Evolutionary conservation across 139 green algal species (phyloP).

Genomic region (Limnomonas spitsbergensis): DNA sequence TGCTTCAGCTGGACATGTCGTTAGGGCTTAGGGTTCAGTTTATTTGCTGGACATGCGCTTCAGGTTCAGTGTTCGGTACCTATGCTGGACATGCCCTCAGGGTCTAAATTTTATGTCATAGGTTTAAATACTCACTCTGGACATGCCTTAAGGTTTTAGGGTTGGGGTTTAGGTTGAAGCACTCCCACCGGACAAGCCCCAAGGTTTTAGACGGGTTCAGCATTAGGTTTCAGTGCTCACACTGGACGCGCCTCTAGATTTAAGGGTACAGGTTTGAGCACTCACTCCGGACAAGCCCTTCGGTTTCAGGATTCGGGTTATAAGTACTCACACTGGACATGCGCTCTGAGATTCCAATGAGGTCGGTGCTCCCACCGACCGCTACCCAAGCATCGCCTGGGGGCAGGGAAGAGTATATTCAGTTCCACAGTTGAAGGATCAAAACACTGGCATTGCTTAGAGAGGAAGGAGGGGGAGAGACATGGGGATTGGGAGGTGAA

Average conservation of each 20-base stretch:
- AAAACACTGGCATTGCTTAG: neutral
- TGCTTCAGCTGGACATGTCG: too few relatives aligned
- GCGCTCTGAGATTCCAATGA: conserved; percentile 47
- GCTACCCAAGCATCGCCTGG: conserved; percentile 68
- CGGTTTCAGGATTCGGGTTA: neutral
- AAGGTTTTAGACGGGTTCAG: neutral
- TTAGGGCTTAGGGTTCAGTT: too few relatives aligned
- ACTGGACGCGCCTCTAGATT: too few relatives aligned
- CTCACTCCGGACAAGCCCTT: neutral
- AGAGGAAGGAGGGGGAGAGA: neutral
- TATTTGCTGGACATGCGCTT: neutral
- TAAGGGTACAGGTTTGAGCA: too few relatives aligned
- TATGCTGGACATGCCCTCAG: neutral
- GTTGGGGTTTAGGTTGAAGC: too few relatives aligned
- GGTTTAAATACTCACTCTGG: neutral
- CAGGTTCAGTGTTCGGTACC: neutral
- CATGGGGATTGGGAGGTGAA: neutral
- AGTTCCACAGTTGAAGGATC: neutral
- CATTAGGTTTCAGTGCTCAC: conserved; percentile 1
- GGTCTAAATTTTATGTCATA: neutral
- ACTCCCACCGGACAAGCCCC: neutral
- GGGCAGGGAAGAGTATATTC: neutral
- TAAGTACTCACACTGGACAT: conserved; percentile 11
- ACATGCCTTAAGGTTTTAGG: too few relatives aligned
- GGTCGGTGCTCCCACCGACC: conserved; percentile 62